Evolutionary conservation across 140 eudicot species (phyloP).

Genomic region (Erigeron philadelphicus): DNA sequence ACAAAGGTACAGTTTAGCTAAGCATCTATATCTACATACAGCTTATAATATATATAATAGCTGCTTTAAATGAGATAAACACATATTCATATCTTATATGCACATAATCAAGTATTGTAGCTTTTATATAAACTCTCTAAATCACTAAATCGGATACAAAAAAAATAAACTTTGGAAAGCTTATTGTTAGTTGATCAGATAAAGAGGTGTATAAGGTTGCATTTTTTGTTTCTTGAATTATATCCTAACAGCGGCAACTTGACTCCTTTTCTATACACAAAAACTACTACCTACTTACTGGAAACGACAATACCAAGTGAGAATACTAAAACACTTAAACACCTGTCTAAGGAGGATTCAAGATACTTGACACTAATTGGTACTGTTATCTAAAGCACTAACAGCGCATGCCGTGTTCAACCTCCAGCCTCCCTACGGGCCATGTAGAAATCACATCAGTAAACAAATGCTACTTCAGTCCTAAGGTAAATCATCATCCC

Average conservation of each 20-base stretch:
- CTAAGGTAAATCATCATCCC: neutral
- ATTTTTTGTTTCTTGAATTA: neutral
- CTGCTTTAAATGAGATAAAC: constrained; percentile 10
- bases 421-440: neutral
- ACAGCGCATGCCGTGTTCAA: neutral
- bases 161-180: constrained; percentile 6
- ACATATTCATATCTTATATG: constrained; percentile 10
- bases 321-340: neutral
- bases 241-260: constrained; percentile 17
- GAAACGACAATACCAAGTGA: neutral
- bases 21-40: constrained; percentile 10
- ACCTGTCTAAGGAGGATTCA: constrained; percentile 3
- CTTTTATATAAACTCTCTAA: neutral
- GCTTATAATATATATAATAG: neutral
- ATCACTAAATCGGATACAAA: neutral
- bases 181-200: constrained; percentile 3
- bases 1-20: neutral
- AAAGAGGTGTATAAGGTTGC: neutral
- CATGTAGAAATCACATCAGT: neutral
- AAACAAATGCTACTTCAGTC: neutral
- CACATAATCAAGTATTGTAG: constrained; percentile 14
- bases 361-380: neutral
- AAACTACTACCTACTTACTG: neutral
- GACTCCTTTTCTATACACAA: constrained; percentile 17
- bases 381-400: neutral